phyloP scores from a whole-genome alignment of 768 basidiomycete species.

The Lactarius quietus region DNA sequence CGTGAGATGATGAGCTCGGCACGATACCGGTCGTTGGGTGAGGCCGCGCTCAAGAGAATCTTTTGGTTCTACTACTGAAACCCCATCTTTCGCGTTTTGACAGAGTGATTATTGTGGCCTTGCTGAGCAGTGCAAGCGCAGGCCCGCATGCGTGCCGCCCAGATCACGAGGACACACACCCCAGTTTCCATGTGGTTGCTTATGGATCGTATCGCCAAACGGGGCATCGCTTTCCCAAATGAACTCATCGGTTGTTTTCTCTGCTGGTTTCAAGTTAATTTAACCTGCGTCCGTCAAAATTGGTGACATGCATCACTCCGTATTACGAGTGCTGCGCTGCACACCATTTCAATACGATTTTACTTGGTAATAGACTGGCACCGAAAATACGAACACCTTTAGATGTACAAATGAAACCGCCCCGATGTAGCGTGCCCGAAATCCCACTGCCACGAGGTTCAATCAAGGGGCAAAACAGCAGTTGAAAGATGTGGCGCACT shows the following conservation, averaged over 20 bases:
- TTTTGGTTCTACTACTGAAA: neutral
- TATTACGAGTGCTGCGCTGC: neutral
- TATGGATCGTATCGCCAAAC: neutral
- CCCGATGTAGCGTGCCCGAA: neutral
- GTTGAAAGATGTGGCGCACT: neutral
- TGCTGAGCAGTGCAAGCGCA: neutral
- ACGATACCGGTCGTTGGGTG: constrained; percentile 8
- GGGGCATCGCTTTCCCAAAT: neutral
- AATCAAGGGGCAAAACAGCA: neutral
- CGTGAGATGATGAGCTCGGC: constrained; percentile 3
- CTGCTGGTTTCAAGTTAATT: neutral
- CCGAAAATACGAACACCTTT: neutral
- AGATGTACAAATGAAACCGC: neutral
- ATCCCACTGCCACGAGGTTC: neutral
- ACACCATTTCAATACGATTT: neutral
- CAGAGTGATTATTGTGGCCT: neutral
- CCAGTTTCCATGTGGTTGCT: neutral
- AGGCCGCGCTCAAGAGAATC: neutral
- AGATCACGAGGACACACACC: neutral
- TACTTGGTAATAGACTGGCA: neutral
- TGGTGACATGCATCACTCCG: neutral
- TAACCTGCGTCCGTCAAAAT: neutral
- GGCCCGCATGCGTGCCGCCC: neutral
- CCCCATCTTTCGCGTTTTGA: neutral
- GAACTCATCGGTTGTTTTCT: neutral